A percentile compares a stretch with the other conserved stretches of the same genome.
These are phyloP conservation scores for Graphilbum fragrans DNA, from an alignment of 2,329 filamentous ascomycete species.

Conservation along the genomic window DNA sequence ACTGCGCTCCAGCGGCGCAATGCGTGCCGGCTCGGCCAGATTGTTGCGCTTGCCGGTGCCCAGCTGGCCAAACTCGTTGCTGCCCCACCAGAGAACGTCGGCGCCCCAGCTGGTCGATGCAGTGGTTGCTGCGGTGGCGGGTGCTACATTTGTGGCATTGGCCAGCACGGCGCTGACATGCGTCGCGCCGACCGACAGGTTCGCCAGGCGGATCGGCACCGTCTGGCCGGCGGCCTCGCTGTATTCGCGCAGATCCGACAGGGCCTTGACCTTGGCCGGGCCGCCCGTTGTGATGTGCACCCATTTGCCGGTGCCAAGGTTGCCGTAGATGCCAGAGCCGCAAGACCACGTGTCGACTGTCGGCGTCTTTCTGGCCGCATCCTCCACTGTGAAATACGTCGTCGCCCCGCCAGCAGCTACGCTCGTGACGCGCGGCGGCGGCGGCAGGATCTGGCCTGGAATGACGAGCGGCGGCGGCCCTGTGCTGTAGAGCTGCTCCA, in stretches of 20 bases:
- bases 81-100: conserved; percentile 87
- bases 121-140: conserved; percentile 32
- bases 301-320: conserved; percentile 77
- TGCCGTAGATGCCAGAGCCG: conserved; percentile 74
- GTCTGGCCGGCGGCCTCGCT: conserved; percentile 58
- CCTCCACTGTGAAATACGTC: conserved; percentile 69
- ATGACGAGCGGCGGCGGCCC: no score
- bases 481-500: conserved; percentile 63
- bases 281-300: conserved; percentile 65
- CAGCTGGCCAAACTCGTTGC: conserved; percentile 87
- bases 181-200: conserved; percentile 63
- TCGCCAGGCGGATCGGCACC: conserved; percentile 65
- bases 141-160: conserved; percentile 60
- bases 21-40: conserved; percentile 60
- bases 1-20: conserved; percentile 54
- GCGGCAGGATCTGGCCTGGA: not conserved
- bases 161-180: conserved; percentile 76
- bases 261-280: conserved; percentile 67
- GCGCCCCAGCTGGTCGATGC: conserved; percentile 80
- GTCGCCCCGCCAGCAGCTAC: conserved; percentile 80
- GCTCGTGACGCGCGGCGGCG: conserved; percentile 51
- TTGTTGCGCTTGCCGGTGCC: conserved; percentile 87
- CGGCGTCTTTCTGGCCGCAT: not conserved
- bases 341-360: conserved; percentile 74
- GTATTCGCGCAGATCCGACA: conserved; percentile 79